These are phyloP conservation scores for Cerrena zonata DNA, from an alignment of 1,284 basidiomycete species.

Conservation along the genomic window DNA sequence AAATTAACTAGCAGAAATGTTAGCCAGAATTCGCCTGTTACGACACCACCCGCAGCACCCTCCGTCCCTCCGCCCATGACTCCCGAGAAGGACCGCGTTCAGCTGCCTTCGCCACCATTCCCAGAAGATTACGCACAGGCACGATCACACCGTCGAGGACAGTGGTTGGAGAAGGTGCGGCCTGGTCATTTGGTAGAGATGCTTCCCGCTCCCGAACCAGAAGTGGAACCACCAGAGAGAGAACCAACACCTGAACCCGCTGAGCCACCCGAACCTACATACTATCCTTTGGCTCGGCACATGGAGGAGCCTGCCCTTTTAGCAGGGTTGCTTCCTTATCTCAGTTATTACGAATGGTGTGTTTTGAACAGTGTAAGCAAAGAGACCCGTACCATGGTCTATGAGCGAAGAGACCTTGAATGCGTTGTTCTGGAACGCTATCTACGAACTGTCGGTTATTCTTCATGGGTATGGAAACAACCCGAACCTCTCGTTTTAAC, in stretches of 20 bases:
- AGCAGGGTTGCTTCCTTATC: constrained; percentile 43
- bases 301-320: constrained; percentile 47
- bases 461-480: constrained; percentile 54
- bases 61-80: background rate
- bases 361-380: constrained; percentile 50
- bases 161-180: constrained; percentile 35
- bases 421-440: constrained; percentile 65
- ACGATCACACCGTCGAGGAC: constrained; percentile 36
- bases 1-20: constrained; percentile 16
- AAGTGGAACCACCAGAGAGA: constrained; percentile 6
- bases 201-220: constrained; percentile 12
- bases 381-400: constrained; percentile 43
- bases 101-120: constrained; percentile 21
- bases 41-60: background rate
- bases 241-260: constrained; percentile 4
- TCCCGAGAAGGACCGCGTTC: background rate
- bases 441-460: constrained; percentile 64
- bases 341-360: constrained; percentile 67
- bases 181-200: constrained; percentile 21
- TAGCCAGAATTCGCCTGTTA: constrained; percentile 1
- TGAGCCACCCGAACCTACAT: constrained; percentile 30
- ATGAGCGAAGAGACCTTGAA: constrained; percentile 43
- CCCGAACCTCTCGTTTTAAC: constrained; percentile 56
- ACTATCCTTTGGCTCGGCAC: constrained; percentile 49
- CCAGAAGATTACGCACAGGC: constrained; percentile 36